Conservation (phyloP, 192 early-diverging fungal genomes). For the Linnemannia elongata region DNA sequence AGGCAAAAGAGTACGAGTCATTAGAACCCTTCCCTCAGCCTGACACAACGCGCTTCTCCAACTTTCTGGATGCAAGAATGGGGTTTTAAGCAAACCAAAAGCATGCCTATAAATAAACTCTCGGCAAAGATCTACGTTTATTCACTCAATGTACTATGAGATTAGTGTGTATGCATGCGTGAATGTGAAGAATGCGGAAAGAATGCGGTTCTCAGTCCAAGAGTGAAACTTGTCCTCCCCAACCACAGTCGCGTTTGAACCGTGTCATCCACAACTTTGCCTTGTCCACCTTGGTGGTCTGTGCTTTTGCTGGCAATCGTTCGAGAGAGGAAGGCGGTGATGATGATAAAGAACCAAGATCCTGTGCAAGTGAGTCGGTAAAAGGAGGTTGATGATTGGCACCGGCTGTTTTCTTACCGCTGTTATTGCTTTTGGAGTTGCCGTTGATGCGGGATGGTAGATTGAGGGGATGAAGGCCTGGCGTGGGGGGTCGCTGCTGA, state of each 20-base stretch:
- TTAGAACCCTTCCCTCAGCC: constrained; percentile 49
- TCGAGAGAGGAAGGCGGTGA: not conserved
- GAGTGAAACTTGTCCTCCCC: not conserved
- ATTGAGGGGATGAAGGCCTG: not conserved
- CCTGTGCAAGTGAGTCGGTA: not conserved
- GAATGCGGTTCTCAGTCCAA: not conserved
- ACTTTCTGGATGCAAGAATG: constrained; percentile 55
- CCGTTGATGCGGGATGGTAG: not conserved
- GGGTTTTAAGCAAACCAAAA: constrained; percentile 6
- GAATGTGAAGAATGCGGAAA: not conserved
- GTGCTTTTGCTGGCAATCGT: not conserved
- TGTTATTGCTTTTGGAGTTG: not conserved
- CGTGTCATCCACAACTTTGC: constrained; percentile 15
- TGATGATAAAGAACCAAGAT: not conserved
- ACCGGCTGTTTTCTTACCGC: not conserved
- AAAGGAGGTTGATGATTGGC: not conserved
- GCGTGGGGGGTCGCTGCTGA: not conserved
- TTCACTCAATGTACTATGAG: not conserved
- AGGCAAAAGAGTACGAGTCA: constrained; percentile 24
- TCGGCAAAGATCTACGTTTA: too few species aligned
- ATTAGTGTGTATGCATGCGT: not conserved
- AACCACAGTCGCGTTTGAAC: constrained; percentile 20
- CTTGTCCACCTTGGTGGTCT: constrained; percentile 8
- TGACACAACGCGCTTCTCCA: constrained; percentile 47
- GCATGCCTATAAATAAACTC: not conserved